Base-by-base conservation (phyloP, 257 asterid genomes). In the Solanum infundibuliforme region DNA sequence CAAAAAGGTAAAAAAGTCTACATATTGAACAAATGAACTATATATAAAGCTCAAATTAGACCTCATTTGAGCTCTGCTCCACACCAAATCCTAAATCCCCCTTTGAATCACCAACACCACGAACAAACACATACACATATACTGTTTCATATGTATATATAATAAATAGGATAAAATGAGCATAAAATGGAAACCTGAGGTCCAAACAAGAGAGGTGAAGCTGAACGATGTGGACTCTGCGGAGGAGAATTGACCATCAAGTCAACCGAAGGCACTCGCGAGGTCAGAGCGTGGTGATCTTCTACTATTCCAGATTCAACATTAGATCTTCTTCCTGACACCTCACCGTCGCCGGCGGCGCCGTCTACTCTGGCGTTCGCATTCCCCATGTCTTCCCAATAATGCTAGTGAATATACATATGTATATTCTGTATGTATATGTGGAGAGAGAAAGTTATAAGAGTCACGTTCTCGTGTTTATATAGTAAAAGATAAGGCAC, bases 181-280 rank as follows among this genome's bases (percentile, higher is more conserved):
- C 85, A 65, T 55, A 65, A 41, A 76, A 72, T 75, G 83, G 12
- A 43, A 72, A 94, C 98, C 97, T 95, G 98, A 77, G 97, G 92
- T 29, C 95, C 89, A 79, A 96, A 93, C 92, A 90, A 89, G 48
- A 90, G 87, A 36, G 98, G 97, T 5, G 97, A 81, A 72, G 88
- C 93, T 88, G 94, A 89, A 81, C 83, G 98, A 27, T 88, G 92
- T n/a, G 92, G 94, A 73, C 92, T 94, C 16, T 69, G 95, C 62
- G 95, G 92, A 52, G 98, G 96, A 65, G 95, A 94, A 89, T 93
- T 94, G 38, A 89, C 89, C 96, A 93, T 94, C 55, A 91, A 88
- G 91, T 96, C 98, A n/a, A 88, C 88, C 3, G 95, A 93, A n/a
- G 90, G 89, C 68, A 95, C 94, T 85, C 92, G 91, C 83, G 83